phyloP scores from a whole-genome alignment of 208 protist genomes.

The Porcisia hertigi region DNA sequence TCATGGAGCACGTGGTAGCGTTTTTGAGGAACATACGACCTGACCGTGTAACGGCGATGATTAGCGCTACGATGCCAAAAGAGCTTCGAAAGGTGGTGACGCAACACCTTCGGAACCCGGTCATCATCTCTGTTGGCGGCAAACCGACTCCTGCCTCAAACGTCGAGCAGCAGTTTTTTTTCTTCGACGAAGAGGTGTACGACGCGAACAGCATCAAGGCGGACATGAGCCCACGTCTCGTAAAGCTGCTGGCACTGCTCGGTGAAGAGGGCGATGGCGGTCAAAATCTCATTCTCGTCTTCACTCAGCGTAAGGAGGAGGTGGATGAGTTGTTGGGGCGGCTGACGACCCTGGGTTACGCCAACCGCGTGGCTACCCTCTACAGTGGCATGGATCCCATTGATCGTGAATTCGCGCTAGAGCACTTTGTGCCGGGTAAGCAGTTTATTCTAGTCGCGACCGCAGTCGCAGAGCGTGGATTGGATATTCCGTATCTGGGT shows the following conservation, averaged over 20 bases:
- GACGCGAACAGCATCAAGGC: slow-evolving; percentile 58
- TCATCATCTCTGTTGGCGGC: slow-evolving; percentile 91
- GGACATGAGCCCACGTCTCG: slow-evolving; percentile 64
- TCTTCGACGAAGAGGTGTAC: slow-evolving; percentile 89
- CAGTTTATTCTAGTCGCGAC: slow-evolving; percentile 92
- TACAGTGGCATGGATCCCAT: slow-evolving; percentile 93
- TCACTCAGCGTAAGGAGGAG: slow-evolving; percentile 90
- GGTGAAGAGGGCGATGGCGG: slow-evolving; percentile 75
- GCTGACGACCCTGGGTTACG: slow-evolving; percentile 79
- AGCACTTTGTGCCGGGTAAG: slow-evolving; percentile 83
- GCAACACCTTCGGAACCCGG: slow-evolving; percentile 67
- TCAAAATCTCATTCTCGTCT: slow-evolving; percentile 88
- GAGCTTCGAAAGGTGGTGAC: slow-evolving; percentile 79
- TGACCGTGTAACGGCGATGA: slow-evolving; percentile 87
- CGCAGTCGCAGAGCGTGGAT: slow-evolving; percentile 85
- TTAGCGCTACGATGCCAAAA: slow-evolving; percentile 93
- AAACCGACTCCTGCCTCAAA: slow-evolving; percentile 82
- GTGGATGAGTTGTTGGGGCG: slow-evolving; percentile 86
- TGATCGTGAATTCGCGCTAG: slow-evolving; percentile 88
- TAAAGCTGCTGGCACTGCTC: slow-evolving; percentile 86
- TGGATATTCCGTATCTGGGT: slow-evolving; percentile 98
- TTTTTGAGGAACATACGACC: slow-evolving; percentile 91
- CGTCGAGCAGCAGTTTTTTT: slow-evolving; percentile 90
- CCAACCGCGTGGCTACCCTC: slow-evolving; percentile 72
- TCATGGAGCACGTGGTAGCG: slow-evolving; percentile 91